Evolutionary conservation across 768 basidiomycete species (phyloP).

Genomic region (Lyophyllum shimeji): DNA sequence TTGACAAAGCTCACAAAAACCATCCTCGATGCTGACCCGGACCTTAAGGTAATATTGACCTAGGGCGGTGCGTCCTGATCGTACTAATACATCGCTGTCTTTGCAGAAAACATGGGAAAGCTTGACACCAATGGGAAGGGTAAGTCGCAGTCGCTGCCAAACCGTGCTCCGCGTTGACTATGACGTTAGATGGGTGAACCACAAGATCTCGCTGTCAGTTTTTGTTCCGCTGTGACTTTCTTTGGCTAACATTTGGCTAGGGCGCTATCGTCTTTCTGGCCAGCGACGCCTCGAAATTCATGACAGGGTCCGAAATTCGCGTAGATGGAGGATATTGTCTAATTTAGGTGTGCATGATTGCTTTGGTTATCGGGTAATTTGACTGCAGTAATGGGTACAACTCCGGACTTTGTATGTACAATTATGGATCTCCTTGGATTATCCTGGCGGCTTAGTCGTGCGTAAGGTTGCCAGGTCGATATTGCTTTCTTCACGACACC

Average conservation of each 20-base stretch:
- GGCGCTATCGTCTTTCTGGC: slow-evolving; percentile 89
- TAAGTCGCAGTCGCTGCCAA: slow-evolving; percentile 31
- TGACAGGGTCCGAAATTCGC: slow-evolving; percentile 83
- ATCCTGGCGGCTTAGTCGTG: not conserved
- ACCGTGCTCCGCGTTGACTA: slow-evolving; percentile 10
- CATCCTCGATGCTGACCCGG: slow-evolving; percentile 71
- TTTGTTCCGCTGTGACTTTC: not conserved
- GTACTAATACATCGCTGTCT: not conserved
- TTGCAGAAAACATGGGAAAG: slow-evolving; percentile 78
- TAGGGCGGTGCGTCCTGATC: not conserved
- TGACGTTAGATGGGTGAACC: slow-evolving; percentile 79
- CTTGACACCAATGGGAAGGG: slow-evolving; percentile 84
- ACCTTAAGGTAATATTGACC: slow-evolving; percentile 61
- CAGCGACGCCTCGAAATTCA: slow-evolving; percentile 87
- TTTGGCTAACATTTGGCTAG: slow-evolving; percentile 32
- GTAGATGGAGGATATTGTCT: slow-evolving; percentile 89
- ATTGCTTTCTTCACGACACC: no score
- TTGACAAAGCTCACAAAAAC: slow-evolving; percentile 85
- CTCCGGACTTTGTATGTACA: not conserved
- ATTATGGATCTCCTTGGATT: not conserved
- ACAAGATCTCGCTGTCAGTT: slow-evolving; percentile 78
- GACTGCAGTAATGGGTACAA: not conserved
- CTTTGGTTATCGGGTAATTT: no score
- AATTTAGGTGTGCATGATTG: not conserved
- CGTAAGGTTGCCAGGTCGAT: no score